Evolutionary conservation across 2,329 filamentous ascomycete genomes (phyloP).

Genomic region (Chaetomium sp.): DNA sequence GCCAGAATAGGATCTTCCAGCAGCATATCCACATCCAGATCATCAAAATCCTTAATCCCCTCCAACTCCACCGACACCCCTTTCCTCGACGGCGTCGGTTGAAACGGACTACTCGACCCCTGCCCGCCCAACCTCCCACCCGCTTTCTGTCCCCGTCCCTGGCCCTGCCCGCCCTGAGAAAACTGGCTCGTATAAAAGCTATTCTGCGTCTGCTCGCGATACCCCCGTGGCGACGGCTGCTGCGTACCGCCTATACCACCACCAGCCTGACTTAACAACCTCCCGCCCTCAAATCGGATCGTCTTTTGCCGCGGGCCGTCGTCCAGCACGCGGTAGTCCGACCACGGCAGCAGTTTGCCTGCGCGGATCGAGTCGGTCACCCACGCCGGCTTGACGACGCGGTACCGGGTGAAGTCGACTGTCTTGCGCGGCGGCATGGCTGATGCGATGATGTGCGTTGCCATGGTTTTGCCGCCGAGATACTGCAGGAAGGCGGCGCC

Average conservation of each 20-base stretch:
- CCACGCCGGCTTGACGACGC: conserved; percentile 93
- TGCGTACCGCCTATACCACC: no score
- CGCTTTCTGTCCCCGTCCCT: no score
- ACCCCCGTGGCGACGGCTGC: conserved; percentile 52
- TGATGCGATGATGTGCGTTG: conserved; percentile 92
- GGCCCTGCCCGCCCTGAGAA: conserved; percentile 31
- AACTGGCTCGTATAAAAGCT: conserved; percentile 80
- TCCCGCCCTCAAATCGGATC: conserved; percentile 55
- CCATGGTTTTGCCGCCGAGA: conserved; percentile 86
- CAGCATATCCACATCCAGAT: conserved; percentile 31
- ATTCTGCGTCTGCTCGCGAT: conserved; percentile 71
- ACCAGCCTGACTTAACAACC: conserved; percentile 59
- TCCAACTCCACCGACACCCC: conserved; percentile 20
- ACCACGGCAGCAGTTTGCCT: conserved; percentile 78
- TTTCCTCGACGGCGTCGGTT: conserved; percentile 16
- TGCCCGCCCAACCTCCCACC: conserved; percentile 21
- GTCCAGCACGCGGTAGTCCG: conserved; percentile 74
- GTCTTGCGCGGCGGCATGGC: conserved; percentile 87
- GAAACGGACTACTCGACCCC: conserved; percentile 19
- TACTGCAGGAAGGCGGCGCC: conserved; percentile 96
- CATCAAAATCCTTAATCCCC: conserved; percentile 36
- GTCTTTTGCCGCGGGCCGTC: conserved; percentile 79
- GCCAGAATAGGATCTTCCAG: neutral
- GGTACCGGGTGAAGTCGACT: conserved; percentile 78
- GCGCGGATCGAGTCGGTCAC: conserved; percentile 81